Base-by-base conservation (phyloP, 2,329 filamentous ascomycete genomes). In the Penicillium digitatum region DNA sequence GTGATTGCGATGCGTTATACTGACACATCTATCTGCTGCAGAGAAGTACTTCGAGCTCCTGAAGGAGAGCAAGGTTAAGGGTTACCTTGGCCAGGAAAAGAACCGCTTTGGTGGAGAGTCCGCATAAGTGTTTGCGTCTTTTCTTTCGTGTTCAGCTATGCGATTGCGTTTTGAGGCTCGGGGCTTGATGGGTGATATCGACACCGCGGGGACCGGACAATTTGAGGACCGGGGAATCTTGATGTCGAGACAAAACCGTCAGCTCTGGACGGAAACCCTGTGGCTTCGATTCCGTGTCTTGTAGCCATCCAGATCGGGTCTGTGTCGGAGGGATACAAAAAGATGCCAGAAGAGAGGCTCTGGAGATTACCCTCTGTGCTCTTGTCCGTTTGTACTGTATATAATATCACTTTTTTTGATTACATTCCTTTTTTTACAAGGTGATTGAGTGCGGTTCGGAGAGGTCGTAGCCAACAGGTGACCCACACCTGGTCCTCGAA, bases 11-110 rank as follows among this genome's bases (percentile, higher is more conserved):
- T n/a, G 18, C 14, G 2, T 27, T 37, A 14, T 49, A 29, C 38
- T 54, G 10, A 54, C 29, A 16, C 29, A 16, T 29, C 26, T 45
- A 26, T 27, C 3, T n/a, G n/a, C 5, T 58, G 39, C 63, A 87
- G 84, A 87, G 66, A 81, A 83, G 62, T 87, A 87, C 71, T 79
- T 87, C 56, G 81, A 86, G 72, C 76, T 87, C 39, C 71, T 87
- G 62, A 81, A 81, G 69, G 82, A 85, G 52, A 74, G 81, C 62
- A 85, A 85, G 75, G 75, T 86, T 62, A 82, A 80, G 75, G 84
- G 84, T 61, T 85, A 85, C 69, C 69, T 86, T 60, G 84, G 83
- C 62, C 76, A 83, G 69, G 83, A 87, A 74, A 82, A 85, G 73
- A 85, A 87, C 69, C 83, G 83, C 69, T 72, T 82, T 45, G 60